Conservation (phyloP, 2,329 filamentous ascomycete genomes). For the Scleromitrula shiraiana region DNA sequence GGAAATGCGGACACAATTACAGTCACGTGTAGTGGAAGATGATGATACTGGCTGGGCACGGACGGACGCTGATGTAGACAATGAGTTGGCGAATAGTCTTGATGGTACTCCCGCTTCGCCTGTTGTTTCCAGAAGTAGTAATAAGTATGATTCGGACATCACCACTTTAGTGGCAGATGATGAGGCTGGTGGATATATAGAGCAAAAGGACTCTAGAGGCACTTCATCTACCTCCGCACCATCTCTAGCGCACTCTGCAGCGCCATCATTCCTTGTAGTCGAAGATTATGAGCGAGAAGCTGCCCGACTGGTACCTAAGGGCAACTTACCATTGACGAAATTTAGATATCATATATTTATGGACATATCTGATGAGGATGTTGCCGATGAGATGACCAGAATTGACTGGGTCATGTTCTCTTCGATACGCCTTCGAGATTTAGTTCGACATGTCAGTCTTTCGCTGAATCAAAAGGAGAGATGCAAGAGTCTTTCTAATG, state of each 20-base stretch:
- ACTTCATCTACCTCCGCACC: constrained; percentile 20
- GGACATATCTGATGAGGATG: constrained; percentile 73
- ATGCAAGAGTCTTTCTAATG: constrained; percentile 71
- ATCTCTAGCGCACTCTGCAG: constrained; percentile 20
- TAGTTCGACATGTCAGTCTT: constrained; percentile 84
- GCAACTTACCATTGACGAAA: constrained; percentile 67
- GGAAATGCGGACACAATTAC: constrained; percentile 74
- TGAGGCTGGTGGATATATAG: constrained; percentile 21
- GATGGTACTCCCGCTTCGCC: constrained; percentile 21
- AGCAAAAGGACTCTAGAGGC: constrained; percentile 19
- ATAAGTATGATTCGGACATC: constrained; percentile 8
- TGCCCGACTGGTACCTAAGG: constrained; percentile 59
- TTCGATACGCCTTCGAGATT: constrained; percentile 84
- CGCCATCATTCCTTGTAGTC: constrained; percentile 48
- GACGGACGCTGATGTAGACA: constrained; percentile 52
- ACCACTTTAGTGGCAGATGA: neutral
- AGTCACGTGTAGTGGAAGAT: constrained; percentile 66
- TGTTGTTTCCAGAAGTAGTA: constrained; percentile 12
- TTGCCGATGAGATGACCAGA: constrained; percentile 84
- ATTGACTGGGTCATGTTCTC: constrained; percentile 99
- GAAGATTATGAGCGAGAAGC: constrained; percentile 80
- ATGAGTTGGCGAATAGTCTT: constrained; percentile 16
- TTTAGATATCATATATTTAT: constrained; percentile 85
- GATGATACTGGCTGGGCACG: constrained; percentile 93
- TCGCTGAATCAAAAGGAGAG: constrained; percentile 62